Conservation (phyloP, 1,284 basidiomycete genomes). For the Cryptococcus sp. region DNA sequence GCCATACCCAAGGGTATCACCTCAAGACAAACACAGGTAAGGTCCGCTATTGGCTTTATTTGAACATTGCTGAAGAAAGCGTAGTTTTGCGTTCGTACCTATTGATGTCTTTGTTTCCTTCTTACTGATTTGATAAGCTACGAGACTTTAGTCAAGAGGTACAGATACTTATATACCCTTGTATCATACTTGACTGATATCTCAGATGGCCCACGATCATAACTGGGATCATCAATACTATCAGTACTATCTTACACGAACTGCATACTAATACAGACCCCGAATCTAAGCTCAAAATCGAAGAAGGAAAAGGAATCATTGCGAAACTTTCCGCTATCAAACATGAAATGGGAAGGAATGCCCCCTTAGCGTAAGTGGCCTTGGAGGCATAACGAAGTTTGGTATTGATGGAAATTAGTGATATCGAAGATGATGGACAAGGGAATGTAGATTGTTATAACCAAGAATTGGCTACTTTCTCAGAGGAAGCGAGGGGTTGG, state of each 20-base stretch:
- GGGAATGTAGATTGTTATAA: slow-evolving; percentile 68
- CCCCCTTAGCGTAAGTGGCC: slow-evolving; percentile 61
- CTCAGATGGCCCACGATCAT: slow-evolving; percentile 80
- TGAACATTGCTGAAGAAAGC: neutral
- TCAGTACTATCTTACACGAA: slow-evolving; percentile 59
- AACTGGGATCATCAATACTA: slow-evolving; percentile 68
- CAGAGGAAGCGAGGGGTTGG: slow-evolving; percentile 67
- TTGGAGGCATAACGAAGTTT: neutral
- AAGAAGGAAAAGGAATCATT: slow-evolving; percentile 76
- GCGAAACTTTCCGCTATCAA: slow-evolving; percentile 74
- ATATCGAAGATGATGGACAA: slow-evolving; percentile 67
- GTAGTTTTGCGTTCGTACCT: slow-evolving; percentile 36
- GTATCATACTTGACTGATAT: slow-evolving; percentile 7
- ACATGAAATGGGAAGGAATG: slow-evolving; percentile 82
- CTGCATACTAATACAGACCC: slow-evolving; percentile 37
- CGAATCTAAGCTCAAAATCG: slow-evolving; percentile 40
- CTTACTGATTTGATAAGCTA: slow-evolving; percentile 21
- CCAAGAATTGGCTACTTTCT: slow-evolving; percentile 57
- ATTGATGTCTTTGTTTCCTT: neutral
- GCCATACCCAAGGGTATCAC: slow-evolving; percentile 37
- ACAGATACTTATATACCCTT: neutral
- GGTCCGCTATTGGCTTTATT: neutral
- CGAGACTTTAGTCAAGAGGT: slow-evolving; percentile 40
- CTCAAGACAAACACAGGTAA: slow-evolving; percentile 45
- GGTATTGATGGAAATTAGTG: slow-evolving; percentile 49